Base-by-base conservation (phyloP, 805 yeast genomes). In the Tetrapisispora fleetii region DNA sequence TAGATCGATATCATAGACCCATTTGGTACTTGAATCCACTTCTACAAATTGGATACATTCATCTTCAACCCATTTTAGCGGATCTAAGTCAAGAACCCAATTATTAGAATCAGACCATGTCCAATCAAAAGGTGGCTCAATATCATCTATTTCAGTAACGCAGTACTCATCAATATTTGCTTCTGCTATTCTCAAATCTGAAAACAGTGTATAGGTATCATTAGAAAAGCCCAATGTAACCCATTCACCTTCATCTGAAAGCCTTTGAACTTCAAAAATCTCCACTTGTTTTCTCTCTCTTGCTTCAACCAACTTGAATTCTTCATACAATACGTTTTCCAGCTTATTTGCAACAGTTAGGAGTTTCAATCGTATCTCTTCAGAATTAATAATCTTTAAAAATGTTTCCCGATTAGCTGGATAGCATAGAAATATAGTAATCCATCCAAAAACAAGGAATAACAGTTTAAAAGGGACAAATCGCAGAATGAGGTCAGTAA, bases 11-110 rank as follows among this genome's bases (percentile, higher is more conserved):
- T 87, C 95, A 62, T 87, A 87, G 18, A 85, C 91, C 95, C 95
- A 87, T 63, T 87, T 87, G 38, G 83, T 85, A 48, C 80, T 89
- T 28, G 76, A 69, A 65, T 87, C 95, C 19, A 85, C 71, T 19
- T 71, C 73, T 16, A 83, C 79, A 41, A 78, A 64, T 49, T 77
- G 82, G 14, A 83, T 65, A 45, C 76, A 67, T 47, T 77, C 74
- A 2, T 65, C 59, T 41, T 65, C 64, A 8, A 81, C 85, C 95
- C 95, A 87, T 2, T 57, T 63, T 24, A 68, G 66, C 0, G 88
- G 87, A 18, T 75, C 68, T 43, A 81, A 70, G 63, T 87, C 95
- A 43, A 85, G 58, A 10, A 64, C 67, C 96, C 96, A 87, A 9
- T 73, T 71, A 4, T 59, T 56, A 6, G 60, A 62, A 6, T 53